Evolutionary conservation across 176 grass and related monocot genomes (phyloP).

Genomic region (Raddia guianensis): DNA sequence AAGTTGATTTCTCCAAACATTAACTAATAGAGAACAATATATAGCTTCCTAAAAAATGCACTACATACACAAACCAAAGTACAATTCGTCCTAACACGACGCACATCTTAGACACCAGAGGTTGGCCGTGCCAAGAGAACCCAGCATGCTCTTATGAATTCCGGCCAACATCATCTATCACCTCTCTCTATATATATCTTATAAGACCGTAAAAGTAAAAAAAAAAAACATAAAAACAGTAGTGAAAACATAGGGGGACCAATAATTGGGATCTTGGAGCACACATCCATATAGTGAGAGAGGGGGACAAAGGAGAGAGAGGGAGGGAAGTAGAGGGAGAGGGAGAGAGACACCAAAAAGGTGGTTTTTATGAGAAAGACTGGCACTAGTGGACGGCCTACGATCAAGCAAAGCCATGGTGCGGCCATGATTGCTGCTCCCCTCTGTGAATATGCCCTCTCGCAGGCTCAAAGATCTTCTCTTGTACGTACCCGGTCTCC

Average conservation of each 20-base stretch:
- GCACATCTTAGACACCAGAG: background rate
- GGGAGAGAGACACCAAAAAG: slow-evolving; percentile 14
- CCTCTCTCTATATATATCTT: background rate
- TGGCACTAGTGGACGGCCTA: background rate
- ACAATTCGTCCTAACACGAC: no score
- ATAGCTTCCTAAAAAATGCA: no score
- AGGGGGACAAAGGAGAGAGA: no score
- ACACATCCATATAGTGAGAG: background rate
- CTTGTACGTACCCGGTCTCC: background rate
- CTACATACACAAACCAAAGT: no score
- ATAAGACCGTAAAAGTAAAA: background rate
- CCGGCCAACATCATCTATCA: background rate
- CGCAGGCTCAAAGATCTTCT: slow-evolving; percentile 12
- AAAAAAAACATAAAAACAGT: background rate
- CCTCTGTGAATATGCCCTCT: slow-evolving; percentile 32
- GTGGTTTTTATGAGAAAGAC: slow-evolving; percentile 40
- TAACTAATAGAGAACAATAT: no score
- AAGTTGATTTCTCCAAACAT: no score
- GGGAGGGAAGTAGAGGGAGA: no score
- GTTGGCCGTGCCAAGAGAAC: background rate
- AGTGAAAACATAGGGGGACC: background rate
- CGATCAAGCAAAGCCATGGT: slow-evolving; percentile 26
- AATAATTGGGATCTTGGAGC: slow-evolving; percentile 23
- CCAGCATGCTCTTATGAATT: background rate
- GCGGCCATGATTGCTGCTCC: slow-evolving; percentile 45